Conservation (phyloP, 371 early-diverging fungal species). For the Basidiobolus meristosporus region DNA sequence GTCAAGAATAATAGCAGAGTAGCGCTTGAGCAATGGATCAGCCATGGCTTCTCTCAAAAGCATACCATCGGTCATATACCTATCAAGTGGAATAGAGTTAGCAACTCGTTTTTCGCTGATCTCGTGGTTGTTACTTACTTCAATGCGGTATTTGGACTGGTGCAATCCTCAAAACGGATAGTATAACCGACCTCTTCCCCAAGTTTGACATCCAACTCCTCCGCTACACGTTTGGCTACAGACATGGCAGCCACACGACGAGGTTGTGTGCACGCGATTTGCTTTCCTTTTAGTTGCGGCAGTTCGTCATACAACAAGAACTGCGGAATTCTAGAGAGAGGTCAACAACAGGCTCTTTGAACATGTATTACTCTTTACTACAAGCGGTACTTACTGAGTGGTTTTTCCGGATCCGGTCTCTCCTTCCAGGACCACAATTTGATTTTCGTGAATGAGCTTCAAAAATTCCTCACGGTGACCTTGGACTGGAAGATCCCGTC, state of each 20-base stretch:
- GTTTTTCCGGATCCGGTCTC: slow-evolving; percentile 85
- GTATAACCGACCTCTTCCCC: slow-evolving; percentile 91
- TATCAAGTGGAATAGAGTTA: slow-evolving; percentile 1
- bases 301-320: slow-evolving; percentile 80
- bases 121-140: slow-evolving; percentile 24
- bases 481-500: slow-evolving; percentile 76
- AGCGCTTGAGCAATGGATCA: slow-evolving; percentile 66
- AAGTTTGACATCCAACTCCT: slow-evolving; percentile 76
- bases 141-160: slow-evolving; percentile 59
- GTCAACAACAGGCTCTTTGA: not conserved
- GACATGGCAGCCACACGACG: slow-evolving; percentile 97
- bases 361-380: not conserved
- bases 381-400: slow-evolving; percentile 50
- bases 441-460: slow-evolving; percentile 63
- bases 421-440: slow-evolving; percentile 77
- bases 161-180: slow-evolving; percentile 93
- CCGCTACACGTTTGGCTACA: slow-evolving; percentile 90
- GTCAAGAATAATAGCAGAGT: slow-evolving; percentile 88
- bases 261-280: slow-evolving; percentile 96
- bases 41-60: slow-evolving; percentile 91
- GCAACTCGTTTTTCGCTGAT: not conserved
- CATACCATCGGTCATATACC: slow-evolving; percentile 97
- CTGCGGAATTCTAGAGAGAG: slow-evolving; percentile 65
- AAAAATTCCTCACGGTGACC: slow-evolving; percentile 74
- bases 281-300: slow-evolving; percentile 70